Base-by-base conservation (phyloP, 805 yeast species). In the Cyberlindnera petersonii region DNA sequence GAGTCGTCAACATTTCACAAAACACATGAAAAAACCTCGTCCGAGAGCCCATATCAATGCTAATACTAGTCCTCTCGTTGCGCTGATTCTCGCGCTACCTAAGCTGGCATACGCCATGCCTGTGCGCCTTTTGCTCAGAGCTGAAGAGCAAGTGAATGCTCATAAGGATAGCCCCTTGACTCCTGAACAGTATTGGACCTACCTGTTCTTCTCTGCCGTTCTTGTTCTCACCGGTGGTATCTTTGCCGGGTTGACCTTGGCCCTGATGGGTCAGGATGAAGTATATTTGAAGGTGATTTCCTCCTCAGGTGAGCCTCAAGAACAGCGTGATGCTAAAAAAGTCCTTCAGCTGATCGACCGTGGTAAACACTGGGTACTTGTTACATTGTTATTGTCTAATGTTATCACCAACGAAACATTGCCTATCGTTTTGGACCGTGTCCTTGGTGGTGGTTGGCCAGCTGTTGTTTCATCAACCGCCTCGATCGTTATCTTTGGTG, bases 181-280 rank as follows among this genome's bases (percentile, higher is more conserved):
- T 1, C 17, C 49, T 1, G 33, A 50, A 22, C 49, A 54, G 36
- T 54, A 47, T 34, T 56, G 58, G 55, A 39, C 48, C n/a, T 54
- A 56, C 31, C 43, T 56, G 14, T 11, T 43, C 35, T 66, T 81
- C 11, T 81, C 93, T 1, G 69, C 73, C 6, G 48, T 66, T 17
- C 67, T 86, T 18, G 94, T 86, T 2, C 53, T 86, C 24, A 67
- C 83, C 4, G 95, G 95, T 42, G 95, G 95, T 49, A 79, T 84
- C n/a, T 86, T 86, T 69, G 95, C 95, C 5, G 95, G 95, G 7
- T 70, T 91, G 30, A 93, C 98, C n/a, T 68, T 91, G 34, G 98
- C 93, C 3, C 72, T 91, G 9, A 91, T 91, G 98, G 98, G 98
- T 50, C 98, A 91, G 62, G 98, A 91, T 61, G 98, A 91, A 61